phyloP scores from a whole-genome alignment of 2,329 filamentous ascomycete genomes.

The Akanthomyces lecanii region DNA sequence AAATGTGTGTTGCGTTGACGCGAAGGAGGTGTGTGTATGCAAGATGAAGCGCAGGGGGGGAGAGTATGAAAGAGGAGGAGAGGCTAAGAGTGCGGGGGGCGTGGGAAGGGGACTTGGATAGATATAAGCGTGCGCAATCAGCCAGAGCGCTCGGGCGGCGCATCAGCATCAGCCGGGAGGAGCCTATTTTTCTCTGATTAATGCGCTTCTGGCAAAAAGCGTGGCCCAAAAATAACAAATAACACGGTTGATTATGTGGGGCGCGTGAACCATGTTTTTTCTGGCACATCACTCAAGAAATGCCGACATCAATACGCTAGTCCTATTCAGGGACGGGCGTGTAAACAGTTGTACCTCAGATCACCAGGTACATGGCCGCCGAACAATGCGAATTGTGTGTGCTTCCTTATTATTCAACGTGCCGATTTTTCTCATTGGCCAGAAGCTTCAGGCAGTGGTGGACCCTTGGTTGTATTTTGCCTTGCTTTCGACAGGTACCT shows the following conservation, averaged over 20 bases:
- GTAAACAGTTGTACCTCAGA: constrained; percentile 3
- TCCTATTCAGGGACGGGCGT: constrained; percentile 11
- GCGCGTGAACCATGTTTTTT: background rate
- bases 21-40: constrained; percentile 24
- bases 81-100: constrained; percentile 26
- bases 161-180: constrained; percentile 24
- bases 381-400: background rate
- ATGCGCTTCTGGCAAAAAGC: background rate
- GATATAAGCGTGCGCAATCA: constrained; percentile 38
- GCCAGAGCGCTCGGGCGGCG: constrained; percentile 28
- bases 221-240: background rate
- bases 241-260: constrained; percentile 1
- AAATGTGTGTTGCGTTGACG: constrained; percentile 22
- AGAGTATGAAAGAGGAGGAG: constrained; percentile 18
- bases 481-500: background rate
- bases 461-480: constrained; percentile 8
- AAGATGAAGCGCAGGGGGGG: constrained; percentile 22
- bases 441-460: background rate
- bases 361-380: constrained; percentile 6
- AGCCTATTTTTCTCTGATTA: background rate
- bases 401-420: background rate
- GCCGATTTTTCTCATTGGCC: constrained; percentile 11
- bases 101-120: constrained; percentile 20
- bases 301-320: background rate
- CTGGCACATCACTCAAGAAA: background rate